Evolutionary conservation across 441 rosid genomes (phyloP).

Genomic region (Bocquillonia castaneifolia): DNA sequence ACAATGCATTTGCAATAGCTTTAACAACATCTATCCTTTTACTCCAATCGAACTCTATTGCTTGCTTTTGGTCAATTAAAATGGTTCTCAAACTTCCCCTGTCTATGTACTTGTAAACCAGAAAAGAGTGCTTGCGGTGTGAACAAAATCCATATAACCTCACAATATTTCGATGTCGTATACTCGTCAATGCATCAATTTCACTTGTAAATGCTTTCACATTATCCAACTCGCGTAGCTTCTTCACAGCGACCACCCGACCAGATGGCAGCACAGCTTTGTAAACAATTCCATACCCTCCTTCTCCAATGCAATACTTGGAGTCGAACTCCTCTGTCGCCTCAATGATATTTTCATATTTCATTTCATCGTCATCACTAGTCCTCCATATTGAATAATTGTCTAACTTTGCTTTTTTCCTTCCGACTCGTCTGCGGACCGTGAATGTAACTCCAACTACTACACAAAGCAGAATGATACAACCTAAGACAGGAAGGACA

Average conservation of each 20-base stretch:
- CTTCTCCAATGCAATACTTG: constrained; percentile 16
- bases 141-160: constrained; percentile 15
- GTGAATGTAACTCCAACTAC: not conserved
- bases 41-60: constrained; percentile 11
- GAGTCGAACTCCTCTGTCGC: constrained; percentile 10
- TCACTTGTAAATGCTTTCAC: constrained; percentile 9
- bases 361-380: not conserved
- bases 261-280: constrained; percentile 8
- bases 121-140: not conserved
- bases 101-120: constrained; percentile 13
- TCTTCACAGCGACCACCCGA: constrained; percentile 14
- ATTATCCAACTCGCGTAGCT: constrained; percentile 2
- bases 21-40: constrained; percentile 8
- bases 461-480: not conserved
- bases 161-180: constrained; percentile 14
- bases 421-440: not conserved
- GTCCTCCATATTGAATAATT: not conserved
- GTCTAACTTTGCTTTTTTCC: not conserved
- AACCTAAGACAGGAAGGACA: not conserved
- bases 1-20: constrained; percentile 3
- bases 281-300: constrained; percentile 16
- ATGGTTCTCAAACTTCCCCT: constrained; percentile 13
- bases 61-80: not conserved
- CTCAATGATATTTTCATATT: constrained; percentile 10
- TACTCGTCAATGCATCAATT: constrained; percentile 9